phyloP scores from a whole-genome alignment of 2,329 filamentous ascomycete genomes.

The Xylaria hypoxylon region DNA sequence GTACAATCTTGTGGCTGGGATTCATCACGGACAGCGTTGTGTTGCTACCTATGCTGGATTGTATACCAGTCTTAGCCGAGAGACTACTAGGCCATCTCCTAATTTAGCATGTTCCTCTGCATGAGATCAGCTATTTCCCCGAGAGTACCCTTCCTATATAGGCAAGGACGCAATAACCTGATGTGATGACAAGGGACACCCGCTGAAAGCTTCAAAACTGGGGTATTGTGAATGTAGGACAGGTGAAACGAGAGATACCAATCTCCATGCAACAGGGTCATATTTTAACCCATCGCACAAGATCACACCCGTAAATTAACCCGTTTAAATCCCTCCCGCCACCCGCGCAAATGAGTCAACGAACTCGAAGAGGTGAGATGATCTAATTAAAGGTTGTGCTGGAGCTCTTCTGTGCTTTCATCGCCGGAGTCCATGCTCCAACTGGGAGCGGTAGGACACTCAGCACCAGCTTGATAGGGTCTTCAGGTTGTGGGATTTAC shows the following conservation, averaged over 20 bases:
- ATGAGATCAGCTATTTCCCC: constrained; percentile 33
- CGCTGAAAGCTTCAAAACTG: constrained; percentile 9
- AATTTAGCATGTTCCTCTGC: constrained; percentile 29
- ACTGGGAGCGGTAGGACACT: background rate
- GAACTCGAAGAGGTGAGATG: constrained; percentile 2
- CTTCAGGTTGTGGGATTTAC: constrained; percentile 2
- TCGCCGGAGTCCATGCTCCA: constrained; percentile 21
- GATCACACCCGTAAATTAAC: background rate
- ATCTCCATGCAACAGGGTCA: constrained; percentile 12
- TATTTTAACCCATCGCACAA: constrained; percentile 22
- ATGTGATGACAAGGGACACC: constrained; percentile 17
- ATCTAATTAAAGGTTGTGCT: constrained; percentile 20
- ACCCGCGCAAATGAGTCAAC: constrained; percentile 9
- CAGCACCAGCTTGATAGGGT: constrained; percentile 2
- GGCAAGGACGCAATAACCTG: constrained; percentile 20
- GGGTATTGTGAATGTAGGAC: constrained; percentile 14
- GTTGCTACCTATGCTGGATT: constrained; percentile 16
- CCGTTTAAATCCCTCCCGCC: constrained; percentile 14
- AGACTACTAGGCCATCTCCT: constrained; percentile 21
- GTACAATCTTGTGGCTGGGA: constrained; percentile 6
- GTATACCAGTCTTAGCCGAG: constrained; percentile 30
- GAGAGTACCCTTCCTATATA: constrained; percentile 20
- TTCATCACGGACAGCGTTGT: constrained; percentile 24
- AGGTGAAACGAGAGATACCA: constrained; percentile 17
- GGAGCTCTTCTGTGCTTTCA: constrained; percentile 18